Percentiles rank a stretch among this genome's conserved stretches.
Evolutionary conservation across 805 yeast genomes (phyloP).

Genomic region (Monosporozyma siamensis): DNA sequence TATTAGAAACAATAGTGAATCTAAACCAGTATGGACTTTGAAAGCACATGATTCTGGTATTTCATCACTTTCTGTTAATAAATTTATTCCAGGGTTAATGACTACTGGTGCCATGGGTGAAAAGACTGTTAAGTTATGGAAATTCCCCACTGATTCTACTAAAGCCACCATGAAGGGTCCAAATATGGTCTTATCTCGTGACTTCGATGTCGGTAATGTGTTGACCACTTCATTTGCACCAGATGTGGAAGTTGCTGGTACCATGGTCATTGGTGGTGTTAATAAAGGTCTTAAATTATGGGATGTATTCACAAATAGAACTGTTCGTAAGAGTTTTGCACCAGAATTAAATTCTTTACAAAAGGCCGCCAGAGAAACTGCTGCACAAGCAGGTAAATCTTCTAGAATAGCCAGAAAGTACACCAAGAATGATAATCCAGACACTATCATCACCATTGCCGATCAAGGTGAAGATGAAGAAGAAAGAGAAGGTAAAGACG

Average conservation of each 20-base stretch:
- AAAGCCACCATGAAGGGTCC: constrained; percentile 39
- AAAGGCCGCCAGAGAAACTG: constrained; percentile 47
- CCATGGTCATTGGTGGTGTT: constrained; percentile 80
- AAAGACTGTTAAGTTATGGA: constrained; percentile 81
- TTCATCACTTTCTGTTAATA: constrained; percentile 66
- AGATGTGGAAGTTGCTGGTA: constrained; percentile 79
- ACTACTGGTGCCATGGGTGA: constrained; percentile 90
- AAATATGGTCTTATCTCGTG: constrained; percentile 81
- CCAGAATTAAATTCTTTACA: constrained; percentile 49
- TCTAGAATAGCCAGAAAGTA: constrained; percentile 74
- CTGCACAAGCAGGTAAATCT: constrained; percentile 45
- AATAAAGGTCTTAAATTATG: constrained; percentile 78
- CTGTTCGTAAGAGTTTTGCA: constrained; percentile 64
- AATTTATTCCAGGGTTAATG: constrained; percentile 58
- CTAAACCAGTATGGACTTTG: constrained; percentile 80
- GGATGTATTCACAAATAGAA: constrained; percentile 78
- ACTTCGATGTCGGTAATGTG: constrained; percentile 90
- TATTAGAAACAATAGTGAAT: constrained; percentile 48
- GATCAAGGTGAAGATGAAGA: constrained; percentile 56
- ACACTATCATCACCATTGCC: constrained; percentile 53
- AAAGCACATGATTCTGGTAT: constrained; percentile 97
- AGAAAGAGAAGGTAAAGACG: constrained; percentile 24
- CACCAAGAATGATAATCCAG: constrained; percentile 37
- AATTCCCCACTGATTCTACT: constrained; percentile 40
- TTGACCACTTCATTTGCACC: constrained; percentile 75